phyloP scores from a whole-genome alignment of 441 rosid genomes.

The Bruguiera hainesii region DNA sequence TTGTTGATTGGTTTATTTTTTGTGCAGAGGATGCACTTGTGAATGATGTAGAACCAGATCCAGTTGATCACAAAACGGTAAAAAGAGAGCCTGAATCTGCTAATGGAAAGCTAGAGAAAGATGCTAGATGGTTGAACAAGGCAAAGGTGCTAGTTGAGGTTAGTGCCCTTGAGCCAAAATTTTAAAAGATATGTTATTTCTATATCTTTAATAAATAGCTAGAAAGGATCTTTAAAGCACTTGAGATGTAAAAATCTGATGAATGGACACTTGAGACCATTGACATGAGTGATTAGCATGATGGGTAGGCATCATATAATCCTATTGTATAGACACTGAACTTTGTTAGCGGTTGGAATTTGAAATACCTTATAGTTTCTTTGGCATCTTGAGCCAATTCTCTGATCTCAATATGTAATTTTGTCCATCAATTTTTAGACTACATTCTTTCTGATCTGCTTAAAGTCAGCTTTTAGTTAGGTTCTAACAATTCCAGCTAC shows the following conservation, averaged over 20 bases:
- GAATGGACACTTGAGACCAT: background rate
- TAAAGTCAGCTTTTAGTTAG: no score
- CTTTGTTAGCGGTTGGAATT: background rate
- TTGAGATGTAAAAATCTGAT: background rate
- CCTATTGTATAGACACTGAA: background rate
- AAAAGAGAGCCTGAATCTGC: conserved; percentile 32
- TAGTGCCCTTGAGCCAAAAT: conserved; percentile 14
- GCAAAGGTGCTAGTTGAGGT: conserved; percentile 66
- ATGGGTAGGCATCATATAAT: background rate
- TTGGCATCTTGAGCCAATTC: background rate
- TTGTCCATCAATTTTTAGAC: background rate
- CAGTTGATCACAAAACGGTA: conserved; percentile 38
- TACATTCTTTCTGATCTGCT: no score
- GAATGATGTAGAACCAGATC: conserved; percentile 34
- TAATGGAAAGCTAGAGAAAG: conserved; percentile 36
- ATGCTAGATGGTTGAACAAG: conserved; percentile 42
- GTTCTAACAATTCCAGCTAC: no score
- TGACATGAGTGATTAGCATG: background rate
- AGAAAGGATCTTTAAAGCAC: background rate
- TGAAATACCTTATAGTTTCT: background rate
- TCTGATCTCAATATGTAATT: background rate
- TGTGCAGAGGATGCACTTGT: conserved; percentile 24
- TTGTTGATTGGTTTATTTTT: background rate
- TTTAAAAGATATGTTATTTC: background rate
- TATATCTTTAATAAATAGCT: background rate